Evolutionary conservation across 148 eudicot genomes (phyloP).

Genomic region (Tetragonia tetragonoides): DNA sequence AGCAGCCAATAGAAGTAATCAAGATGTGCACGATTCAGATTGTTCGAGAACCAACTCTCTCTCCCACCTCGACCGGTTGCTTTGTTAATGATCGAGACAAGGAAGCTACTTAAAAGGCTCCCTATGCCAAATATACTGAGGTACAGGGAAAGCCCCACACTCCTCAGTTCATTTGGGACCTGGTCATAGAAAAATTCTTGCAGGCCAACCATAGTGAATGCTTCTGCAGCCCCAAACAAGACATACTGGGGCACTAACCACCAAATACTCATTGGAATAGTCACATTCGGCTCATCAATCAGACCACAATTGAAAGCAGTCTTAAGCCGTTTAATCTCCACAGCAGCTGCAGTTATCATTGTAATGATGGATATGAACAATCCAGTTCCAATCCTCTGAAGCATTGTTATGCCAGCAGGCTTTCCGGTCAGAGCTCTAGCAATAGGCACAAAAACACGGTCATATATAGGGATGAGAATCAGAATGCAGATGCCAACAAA

Average conservation of each 20-base stretch:
- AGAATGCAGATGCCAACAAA: slow-evolving; percentile 29
- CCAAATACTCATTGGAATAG: slow-evolving; percentile 60
- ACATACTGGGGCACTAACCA: slow-evolving; percentile 67
- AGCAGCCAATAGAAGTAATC: slow-evolving; percentile 79
- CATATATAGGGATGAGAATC: slow-evolving; percentile 50
- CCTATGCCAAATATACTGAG: slow-evolving; percentile 60
- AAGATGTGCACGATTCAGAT: slow-evolving; percentile 46
- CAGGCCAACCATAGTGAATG: slow-evolving; percentile 52
- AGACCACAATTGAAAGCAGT: slow-evolving; percentile 39
- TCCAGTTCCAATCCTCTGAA: slow-evolving; percentile 63
- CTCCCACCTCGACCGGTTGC: slow-evolving; percentile 35
- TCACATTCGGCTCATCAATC: slow-evolving; percentile 36
- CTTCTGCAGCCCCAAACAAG: slow-evolving; percentile 46
- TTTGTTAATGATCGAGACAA: slow-evolving; percentile 43
- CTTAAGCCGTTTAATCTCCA: slow-evolving; percentile 44
- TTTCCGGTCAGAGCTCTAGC: slow-evolving; percentile 43
- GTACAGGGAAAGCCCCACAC: slow-evolving; percentile 55
- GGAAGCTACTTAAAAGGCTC: slow-evolving; percentile 52
- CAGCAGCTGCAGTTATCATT: slow-evolving; percentile 48
- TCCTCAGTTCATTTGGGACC: slow-evolving; percentile 49
- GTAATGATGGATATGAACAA: slow-evolving; percentile 35
- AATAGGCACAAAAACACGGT: slow-evolving; percentile 43
- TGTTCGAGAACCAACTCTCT: slow-evolving; percentile 53
- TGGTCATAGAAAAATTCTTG: slow-evolving; percentile 71
- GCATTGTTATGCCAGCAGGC: slow-evolving; percentile 60